Conservation (phyloP, 2,329 filamentous ascomycete genomes). For the Boeremia lycopersici region DNA sequence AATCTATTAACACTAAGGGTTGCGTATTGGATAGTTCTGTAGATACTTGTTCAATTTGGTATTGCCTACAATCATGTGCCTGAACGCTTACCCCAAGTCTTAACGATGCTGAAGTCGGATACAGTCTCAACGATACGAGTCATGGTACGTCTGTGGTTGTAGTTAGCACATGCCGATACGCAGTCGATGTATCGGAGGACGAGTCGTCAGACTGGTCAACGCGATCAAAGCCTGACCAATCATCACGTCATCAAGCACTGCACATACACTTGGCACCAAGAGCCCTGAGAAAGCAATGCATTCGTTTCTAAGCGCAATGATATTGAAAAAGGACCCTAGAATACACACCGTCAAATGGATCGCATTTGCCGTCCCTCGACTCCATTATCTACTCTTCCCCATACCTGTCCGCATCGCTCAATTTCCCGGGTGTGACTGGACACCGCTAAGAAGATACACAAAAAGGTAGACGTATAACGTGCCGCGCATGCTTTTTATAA, state of each 20-base stretch:
- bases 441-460: conserved; percentile 40
- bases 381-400: conserved; percentile 42
- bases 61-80: too few relatives aligned
- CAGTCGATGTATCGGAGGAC: too few relatives aligned
- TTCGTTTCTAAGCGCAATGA: conserved; percentile 42
- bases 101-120: too few relatives aligned
- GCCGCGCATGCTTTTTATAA: conserved; percentile 28
- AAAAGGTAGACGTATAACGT: conserved; percentile 45
- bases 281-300: conserved; percentile 31
- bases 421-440: conserved; percentile 12
- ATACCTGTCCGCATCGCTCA: conserved; percentile 8
- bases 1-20: background rate
- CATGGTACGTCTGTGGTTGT: too few relatives aligned
- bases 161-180: too few relatives aligned
- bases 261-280: background rate
- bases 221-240: too few relatives aligned
- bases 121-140: too few relatives aligned
- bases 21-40: background rate
- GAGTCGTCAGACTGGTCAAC: too few relatives aligned
- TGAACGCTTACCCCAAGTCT: too few relatives aligned
- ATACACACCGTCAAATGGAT: conserved; percentile 46
- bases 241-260: too few relatives aligned
- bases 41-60: too few relatives aligned
- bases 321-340: conserved; percentile 41
- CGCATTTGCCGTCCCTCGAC: conserved; percentile 37